Conservation (phyloP, 2,329 filamentous ascomycete genomes). For the Fulvia fulva region DNA sequence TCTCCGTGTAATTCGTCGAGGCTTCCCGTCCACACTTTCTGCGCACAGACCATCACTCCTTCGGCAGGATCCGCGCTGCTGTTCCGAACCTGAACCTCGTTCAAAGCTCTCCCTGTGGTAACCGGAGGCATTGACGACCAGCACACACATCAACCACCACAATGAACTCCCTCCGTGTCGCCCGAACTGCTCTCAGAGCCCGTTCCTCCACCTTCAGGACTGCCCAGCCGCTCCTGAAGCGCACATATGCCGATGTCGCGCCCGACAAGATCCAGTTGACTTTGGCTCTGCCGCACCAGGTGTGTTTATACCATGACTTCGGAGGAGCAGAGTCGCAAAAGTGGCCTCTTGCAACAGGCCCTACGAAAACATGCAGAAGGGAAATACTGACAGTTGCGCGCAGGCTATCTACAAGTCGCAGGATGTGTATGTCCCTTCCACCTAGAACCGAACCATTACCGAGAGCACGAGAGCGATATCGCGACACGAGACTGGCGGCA, state of each 20-base stretch:
- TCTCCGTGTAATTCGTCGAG: not conserved
- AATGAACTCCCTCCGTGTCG: conserved; percentile 95
- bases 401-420: conserved; percentile 67
- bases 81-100: not conserved
- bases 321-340: not conserved
- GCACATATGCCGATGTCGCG: conserved; percentile 70
- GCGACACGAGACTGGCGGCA: conserved; percentile 2
- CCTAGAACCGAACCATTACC: not conserved
- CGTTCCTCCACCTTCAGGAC: conserved; percentile 72
- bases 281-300: conserved; percentile 96
- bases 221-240: conserved; percentile 68
- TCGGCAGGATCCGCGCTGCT: not conserved
- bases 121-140: not conserved
- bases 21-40: not conserved
- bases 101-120: not conserved
- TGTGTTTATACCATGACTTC: conserved; percentile 50
- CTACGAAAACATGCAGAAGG: not conserved
- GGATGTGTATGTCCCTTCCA: conserved; percentile 58
- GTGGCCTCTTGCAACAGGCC: not conserved
- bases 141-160: conserved; percentile 31
- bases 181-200: conserved; percentile 82
- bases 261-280: conserved; percentile 83
- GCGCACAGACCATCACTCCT: too few species aligned
- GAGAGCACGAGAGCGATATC: conserved; percentile 10
- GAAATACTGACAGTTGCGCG: conserved; percentile 22